These are phyloP conservation scores for Linnemannia exigua DNA, from an alignment of 192 early-diverging fungal species.

Conservation along the genomic window DNA sequence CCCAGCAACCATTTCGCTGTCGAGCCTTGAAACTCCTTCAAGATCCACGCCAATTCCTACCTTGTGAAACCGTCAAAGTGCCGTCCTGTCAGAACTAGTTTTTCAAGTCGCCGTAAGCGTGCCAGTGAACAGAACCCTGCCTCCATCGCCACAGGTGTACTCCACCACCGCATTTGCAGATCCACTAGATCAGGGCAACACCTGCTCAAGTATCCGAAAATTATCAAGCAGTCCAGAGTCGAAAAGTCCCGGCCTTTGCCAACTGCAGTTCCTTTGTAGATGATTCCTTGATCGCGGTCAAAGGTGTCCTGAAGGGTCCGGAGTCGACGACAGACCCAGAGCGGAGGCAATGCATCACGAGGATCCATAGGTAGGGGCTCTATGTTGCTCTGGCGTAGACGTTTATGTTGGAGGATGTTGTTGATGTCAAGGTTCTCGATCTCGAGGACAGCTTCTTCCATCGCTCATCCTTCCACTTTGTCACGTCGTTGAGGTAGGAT, in stretches of 20 bases:
- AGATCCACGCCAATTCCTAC: not conserved
- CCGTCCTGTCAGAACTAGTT: not conserved
- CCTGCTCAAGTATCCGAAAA: slow-evolving; percentile 21
- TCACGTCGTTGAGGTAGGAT: not conserved
- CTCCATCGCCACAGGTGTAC: not conserved
- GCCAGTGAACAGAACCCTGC: slow-evolving; percentile 15
- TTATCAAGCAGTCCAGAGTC: slow-evolving; percentile 5
- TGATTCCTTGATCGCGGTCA: not conserved
- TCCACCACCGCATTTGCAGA: not conserved
- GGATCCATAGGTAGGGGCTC: no score
- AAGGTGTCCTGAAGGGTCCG: slow-evolving; percentile 7
- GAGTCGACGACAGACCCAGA: slow-evolving; percentile 7
- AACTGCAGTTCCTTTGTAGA: not conserved
- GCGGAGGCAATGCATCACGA: not conserved
- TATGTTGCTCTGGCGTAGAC: not conserved
- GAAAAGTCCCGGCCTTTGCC: not conserved
- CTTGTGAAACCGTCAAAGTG: not conserved
- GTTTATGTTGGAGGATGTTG: not conserved
- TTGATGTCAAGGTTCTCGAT: slow-evolving; percentile 17
- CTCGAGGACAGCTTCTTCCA: not conserved
- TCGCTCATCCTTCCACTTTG: not conserved
- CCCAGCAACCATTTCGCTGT: not conserved
- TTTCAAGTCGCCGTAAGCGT: not conserved
- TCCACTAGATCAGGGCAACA: slow-evolving; percentile 5
- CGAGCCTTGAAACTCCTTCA: not conserved